Base-by-base conservation (phyloP, 768 basidiomycete genomes). In the Russula virescens region DNA sequence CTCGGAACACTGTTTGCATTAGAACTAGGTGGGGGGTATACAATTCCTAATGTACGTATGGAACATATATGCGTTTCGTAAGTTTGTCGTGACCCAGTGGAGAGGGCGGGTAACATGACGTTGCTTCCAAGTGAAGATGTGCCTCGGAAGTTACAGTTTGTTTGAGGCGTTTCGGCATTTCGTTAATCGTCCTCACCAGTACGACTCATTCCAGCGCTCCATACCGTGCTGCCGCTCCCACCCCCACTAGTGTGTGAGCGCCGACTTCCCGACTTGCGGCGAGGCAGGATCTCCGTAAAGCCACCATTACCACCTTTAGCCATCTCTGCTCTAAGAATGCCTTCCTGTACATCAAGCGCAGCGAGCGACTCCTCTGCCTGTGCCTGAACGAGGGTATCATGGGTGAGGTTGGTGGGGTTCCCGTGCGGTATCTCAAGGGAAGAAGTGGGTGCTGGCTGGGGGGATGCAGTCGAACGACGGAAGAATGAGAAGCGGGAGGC, bases 191-290 rank as follows among this genome's bases (percentile, higher is more conserved):
- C 74, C 16, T 78, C 79, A 42, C 77, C 84, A 28, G 80, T 76
- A 53, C 78, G 85, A 67, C 84, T 84, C 85, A 89, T 86, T 35
- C 90, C 90, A 55, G 90, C 90, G 71, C 91, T 92, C 86, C 87
- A 93, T 31, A 93, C 88, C 1, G 91, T 93, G 73, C 88, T 89
- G 13, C 82, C 85, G 66, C 84, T 86, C 42, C 83, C 82, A 65
- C 86, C 87, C 9, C 86, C 87, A 43, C 84, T 77, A 51, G 76
- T 75, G 63, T 80, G 78, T 52, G 81, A 75, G 58, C 83, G 83
- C 64, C 85, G 80, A 70, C 87, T 79, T 61, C 86, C 81, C 11
- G 79, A 74, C 47, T 72, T 72, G 55, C 77, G 77, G 51, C 82
- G 78, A 40, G 77, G 77, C 19, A 77, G 75, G 57, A 91, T 82